Evolutionary conservation across 129 eudicot genomes (phyloP).

Genomic region (Tanacetum coccineum): DNA sequence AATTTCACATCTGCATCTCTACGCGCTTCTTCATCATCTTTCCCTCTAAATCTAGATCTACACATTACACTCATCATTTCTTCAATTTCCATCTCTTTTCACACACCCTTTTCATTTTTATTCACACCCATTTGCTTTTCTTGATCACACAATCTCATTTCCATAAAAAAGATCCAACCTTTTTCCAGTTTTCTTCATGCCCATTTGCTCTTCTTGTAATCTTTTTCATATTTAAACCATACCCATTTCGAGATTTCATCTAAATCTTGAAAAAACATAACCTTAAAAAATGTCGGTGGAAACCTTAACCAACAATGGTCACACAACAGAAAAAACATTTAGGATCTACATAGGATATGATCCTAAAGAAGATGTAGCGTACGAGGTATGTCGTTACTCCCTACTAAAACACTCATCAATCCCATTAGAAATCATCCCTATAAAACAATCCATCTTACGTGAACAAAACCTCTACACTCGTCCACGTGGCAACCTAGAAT

Average conservation of each 20-base stretch:
- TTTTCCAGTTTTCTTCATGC: no score
- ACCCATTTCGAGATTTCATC: neutral
- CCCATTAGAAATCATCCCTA: constrained; percentile 68
- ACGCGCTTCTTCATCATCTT: no score
- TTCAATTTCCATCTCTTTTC: neutral
- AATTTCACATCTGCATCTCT: no score
- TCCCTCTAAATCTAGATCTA: no score
- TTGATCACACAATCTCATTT: neutral
- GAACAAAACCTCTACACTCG: constrained; percentile 67
- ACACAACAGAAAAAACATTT: constrained; percentile 22
- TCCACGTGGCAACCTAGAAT: constrained; percentile 76
- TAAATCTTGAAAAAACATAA: no score
- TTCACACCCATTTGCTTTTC: neutral
- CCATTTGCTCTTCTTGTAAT: neutral
- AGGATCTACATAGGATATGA: constrained; percentile 85
- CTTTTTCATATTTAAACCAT: constrained; percentile 18
- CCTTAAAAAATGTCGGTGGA: constrained; percentile 28
- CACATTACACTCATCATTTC: constrained; percentile 1
- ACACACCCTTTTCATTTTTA: neutral
- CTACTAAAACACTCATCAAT: constrained; percentile 65
- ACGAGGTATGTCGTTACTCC: constrained; percentile 77
- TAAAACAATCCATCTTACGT: constrained; percentile 68
- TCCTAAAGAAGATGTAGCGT: constrained; percentile 75
- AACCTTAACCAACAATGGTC: constrained; percentile 16
- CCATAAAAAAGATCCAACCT: neutral